Evolutionary conservation across 345 rosid genomes (phyloP).

Genomic region (Limnanthes douglasii): DNA sequence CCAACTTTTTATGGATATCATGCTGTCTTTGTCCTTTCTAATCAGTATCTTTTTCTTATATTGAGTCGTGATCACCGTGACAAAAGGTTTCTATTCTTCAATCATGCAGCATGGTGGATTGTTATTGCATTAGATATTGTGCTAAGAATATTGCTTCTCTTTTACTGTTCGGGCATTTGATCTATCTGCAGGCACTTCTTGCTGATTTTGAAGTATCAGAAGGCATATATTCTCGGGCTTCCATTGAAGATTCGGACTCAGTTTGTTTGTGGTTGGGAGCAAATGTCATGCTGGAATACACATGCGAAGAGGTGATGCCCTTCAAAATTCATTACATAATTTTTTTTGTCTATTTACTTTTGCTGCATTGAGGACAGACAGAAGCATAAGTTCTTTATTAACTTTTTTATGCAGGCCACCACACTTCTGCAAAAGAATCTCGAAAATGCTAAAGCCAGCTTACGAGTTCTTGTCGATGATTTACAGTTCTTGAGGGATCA

Average conservation of each 20-base stretch:
- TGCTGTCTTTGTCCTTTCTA: too few relatives aligned
- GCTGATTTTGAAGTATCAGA: constrained; percentile 93
- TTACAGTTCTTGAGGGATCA: constrained; percentile 90
- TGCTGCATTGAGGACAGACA: constrained; percentile 11
- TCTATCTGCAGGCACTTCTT: constrained; percentile 34
- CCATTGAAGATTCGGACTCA: constrained; percentile 50
- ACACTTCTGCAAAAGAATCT: constrained; percentile 66
- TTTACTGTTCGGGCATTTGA: background rate
- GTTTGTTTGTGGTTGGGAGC: constrained; percentile 95
- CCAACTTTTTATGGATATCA: too few relatives aligned
- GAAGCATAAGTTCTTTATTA: constrained; percentile 10
- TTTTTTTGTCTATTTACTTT: constrained; percentile 1
- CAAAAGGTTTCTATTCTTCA: too few relatives aligned
- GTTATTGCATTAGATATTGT: background rate
- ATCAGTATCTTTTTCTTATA: too few relatives aligned
- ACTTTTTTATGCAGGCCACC: constrained; percentile 38
- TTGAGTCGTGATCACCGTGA: too few relatives aligned
- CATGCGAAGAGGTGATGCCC: constrained; percentile 60
- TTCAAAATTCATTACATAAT: constrained; percentile 5
- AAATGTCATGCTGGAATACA: constrained; percentile 94
- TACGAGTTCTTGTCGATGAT: constrained; percentile 81
- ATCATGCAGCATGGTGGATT: background rate
- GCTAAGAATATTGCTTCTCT: background rate
- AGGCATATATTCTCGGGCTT: constrained; percentile 81
- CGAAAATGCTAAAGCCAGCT: constrained; percentile 90